A percentile compares a stretch with the other conserved stretches of the same genome.
These are phyloP conservation scores for Boletus coccyginus DNA, from an alignment of 768 basidiomycete species.

Conservation along the genomic window DNA sequence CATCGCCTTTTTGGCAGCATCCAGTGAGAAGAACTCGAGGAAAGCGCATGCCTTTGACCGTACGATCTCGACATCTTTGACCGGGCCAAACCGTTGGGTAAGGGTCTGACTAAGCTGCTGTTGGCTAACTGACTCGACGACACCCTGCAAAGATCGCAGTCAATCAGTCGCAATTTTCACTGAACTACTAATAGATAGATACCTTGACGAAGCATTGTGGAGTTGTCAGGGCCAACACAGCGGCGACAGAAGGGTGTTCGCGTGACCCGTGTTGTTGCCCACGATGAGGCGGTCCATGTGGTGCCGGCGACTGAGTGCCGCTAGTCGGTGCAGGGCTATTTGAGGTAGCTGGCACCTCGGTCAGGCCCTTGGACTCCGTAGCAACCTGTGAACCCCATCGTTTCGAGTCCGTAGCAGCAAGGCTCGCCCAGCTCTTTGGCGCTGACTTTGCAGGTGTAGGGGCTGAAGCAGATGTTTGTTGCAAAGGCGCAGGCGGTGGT, in stretches of 20 bases:
- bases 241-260: conserved; percentile 44
- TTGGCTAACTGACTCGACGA: conserved; percentile 62
- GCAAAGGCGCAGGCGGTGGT: conserved; percentile 24
- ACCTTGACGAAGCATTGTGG: conserved; percentile 94
- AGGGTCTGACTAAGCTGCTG: conserved; percentile 49
- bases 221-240: conserved; percentile 63
- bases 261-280: conserved; percentile 37
- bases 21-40: conserved; percentile 79
- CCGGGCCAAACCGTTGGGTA: conserved; percentile 65
- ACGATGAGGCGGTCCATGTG: conserved; percentile 33
- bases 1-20: conserved; percentile 85
- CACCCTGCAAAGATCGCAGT: conserved; percentile 48
- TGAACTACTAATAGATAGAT: conserved; percentile 12
- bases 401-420: conserved; percentile 78
- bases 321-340: conserved; percentile 42
- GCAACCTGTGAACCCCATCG: conserved; percentile 87
- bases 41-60: conserved; percentile 90
- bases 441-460: conserved; percentile 40
- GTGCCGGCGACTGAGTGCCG: conserved; percentile 33
- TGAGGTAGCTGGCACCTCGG: conserved; percentile 51
- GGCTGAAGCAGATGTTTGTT: conserved; percentile 24
- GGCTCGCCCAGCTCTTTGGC: conserved; percentile 89
- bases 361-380: conserved; percentile 72
- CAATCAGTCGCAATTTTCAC: neutral
- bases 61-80: conserved; percentile 89